Evolutionary conservation across 495 filamentous ascomycete genomes (phyloP), one percentile per base, ranked within the genome.

Genomic region (Niebla homalea): DNA sequence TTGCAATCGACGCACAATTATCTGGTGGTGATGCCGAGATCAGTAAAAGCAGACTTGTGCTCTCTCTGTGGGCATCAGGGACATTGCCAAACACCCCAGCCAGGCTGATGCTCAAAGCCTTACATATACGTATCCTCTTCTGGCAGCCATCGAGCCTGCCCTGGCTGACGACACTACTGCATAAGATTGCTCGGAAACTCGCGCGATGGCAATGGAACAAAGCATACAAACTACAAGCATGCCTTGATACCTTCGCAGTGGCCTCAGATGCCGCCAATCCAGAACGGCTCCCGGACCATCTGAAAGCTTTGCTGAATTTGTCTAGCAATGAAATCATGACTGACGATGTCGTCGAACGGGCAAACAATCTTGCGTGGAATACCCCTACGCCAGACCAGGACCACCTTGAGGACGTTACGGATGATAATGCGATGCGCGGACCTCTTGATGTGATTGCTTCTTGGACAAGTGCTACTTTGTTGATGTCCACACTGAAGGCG

Each of bases 1-100:
- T 95, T 59, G 90, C 90, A 29, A 76, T 95, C 43, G 90, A 97
- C 66, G 89, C 90, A 49, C 90, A 96, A 60, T 77, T 97, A 7
- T 84, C 87, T n/a, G 90, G 90, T 32, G 90, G 90, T 32, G 90
- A 97, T 67, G 75, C 81, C 5, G 85, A 94, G 60, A 83, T 97
- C 57, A 93, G 80, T 68, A 88, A 82, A 64, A 87, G 85, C 58
- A 79, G 90, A 49, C 74, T 97, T 23, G 79, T 87, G 0, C 75
- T 97, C 32, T 94, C 90, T 1, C 74, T 94, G 26, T 80, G 95
- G 57, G 89, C 92, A 23, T 89, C 87, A 12, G 84, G 84, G 23
- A 95, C 90, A 5, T 70, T 95, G 14, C 89, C 89, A 12, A 77
- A 84, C 21, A 94, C 85, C 14, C 88, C 90, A 1, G 75, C 79